Percentiles rank a stretch among this genome's conserved stretches.
phyloP scores from a whole-genome alignment of 352 stramenopile species.

The Phytophthora citrophthora region DNA sequence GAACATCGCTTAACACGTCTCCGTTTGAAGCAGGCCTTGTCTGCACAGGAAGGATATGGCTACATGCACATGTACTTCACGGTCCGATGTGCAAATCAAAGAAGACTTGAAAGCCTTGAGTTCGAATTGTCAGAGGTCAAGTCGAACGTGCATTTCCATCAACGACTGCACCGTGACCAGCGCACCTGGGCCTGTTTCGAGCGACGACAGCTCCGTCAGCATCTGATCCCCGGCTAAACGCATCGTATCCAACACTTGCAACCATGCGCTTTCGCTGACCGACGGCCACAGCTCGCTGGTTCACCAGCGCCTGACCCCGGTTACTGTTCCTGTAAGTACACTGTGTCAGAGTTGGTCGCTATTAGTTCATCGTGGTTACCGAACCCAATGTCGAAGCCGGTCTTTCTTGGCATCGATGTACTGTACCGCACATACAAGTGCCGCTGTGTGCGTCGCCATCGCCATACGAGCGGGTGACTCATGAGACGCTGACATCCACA shows the following conservation, averaged over 20 bases:
- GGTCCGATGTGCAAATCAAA: slow-evolving; percentile 22
- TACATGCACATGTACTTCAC: slow-evolving; percentile 5
- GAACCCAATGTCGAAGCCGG: background rate
- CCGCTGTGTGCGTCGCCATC: background rate
- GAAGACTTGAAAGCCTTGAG: background rate
- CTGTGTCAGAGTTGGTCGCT: background rate
- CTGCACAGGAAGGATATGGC: slow-evolving; percentile 4
- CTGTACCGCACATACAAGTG: background rate
- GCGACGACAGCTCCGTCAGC: slow-evolving; percentile 1
- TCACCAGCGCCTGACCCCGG: slow-evolving; percentile 4
- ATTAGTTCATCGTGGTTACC: background rate
- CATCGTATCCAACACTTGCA: background rate
- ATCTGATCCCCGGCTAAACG: background rate
- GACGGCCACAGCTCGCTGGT: background rate
- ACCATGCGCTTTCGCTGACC: no score
- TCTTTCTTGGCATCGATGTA: background rate
- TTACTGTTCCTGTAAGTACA: background rate
- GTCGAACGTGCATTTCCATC: no score
- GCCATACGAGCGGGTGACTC: slow-evolving; percentile 12
- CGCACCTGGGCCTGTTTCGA: background rate
- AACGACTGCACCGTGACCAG: slow-evolving; percentile 1
- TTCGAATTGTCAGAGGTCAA: no score
- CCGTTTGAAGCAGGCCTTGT: slow-evolving; percentile 2
- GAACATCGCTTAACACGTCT: no score
- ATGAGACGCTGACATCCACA: slow-evolving; percentile 10